phyloP scores from a whole-genome alignment of 306 rosid species.

The Acacia confusa region DNA sequence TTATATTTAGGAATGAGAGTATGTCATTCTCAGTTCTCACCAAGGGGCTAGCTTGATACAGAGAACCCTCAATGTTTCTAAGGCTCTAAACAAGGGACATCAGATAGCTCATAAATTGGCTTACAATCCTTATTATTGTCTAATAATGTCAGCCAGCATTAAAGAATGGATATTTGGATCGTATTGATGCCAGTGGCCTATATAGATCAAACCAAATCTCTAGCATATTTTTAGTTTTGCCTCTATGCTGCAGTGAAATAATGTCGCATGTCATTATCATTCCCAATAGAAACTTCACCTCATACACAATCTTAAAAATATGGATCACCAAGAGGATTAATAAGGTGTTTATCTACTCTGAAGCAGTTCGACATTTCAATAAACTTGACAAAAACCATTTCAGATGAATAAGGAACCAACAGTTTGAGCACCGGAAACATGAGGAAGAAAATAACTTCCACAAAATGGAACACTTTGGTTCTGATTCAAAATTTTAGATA shows the following conservation, averaged over 20 bases:
- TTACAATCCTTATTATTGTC: neutral
- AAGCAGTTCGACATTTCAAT: neutral
- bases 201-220: conserved; percentile 26
- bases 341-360: conserved; percentile 5
- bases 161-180: conserved; percentile 25
- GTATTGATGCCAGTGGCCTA: conserved; percentile 24
- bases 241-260: conserved; percentile 2
- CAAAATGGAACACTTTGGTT: neutral
- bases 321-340: neutral
- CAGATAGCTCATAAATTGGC: neutral
- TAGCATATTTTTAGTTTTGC: neutral
- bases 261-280: conserved; percentile 9
- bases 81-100: neutral
- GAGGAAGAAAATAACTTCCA: neutral
- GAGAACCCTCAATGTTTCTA: neutral
- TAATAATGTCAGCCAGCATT: conserved; percentile 7
- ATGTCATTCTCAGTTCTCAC: too few species aligned
- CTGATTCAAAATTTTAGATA: conserved; percentile 7
- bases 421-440: neutral
- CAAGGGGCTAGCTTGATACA: neutral
- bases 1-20: too few species aligned
- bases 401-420: conserved; percentile 3
- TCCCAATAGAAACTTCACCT: conserved; percentile 2
- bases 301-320: neutral
- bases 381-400: neutral